Conservation (phyloP, 2,329 filamentous ascomycete species). For the Lasiodiplodia hormozganensis region DNA sequence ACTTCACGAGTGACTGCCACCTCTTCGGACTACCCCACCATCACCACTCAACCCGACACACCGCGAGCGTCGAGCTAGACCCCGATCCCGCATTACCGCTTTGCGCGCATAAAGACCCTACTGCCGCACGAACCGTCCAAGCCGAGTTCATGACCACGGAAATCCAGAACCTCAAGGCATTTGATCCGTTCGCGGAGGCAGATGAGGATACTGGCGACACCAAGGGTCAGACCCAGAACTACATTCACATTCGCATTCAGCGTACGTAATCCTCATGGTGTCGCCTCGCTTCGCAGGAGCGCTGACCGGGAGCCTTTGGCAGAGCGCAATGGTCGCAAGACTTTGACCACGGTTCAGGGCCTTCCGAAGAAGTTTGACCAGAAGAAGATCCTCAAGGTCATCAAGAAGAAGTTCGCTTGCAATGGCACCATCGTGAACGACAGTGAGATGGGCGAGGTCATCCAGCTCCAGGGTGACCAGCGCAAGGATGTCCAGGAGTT, state of each 20-base stretch:
- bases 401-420: slow-evolving; percentile 99
- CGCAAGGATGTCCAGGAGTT: slow-evolving; percentile 99
- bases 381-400: slow-evolving; percentile 99
- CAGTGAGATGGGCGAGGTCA: slow-evolving; percentile 97
- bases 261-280: slow-evolving; percentile 67
- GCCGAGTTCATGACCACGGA: slow-evolving; percentile 29
- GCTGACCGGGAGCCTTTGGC: slow-evolving; percentile 51
- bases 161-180: slow-evolving; percentile 46
- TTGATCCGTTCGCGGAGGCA: slow-evolving; percentile 99
- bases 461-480: slow-evolving; percentile 99
- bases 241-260: slow-evolving; percentile 99
- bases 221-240: slow-evolving; percentile 88
- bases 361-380: slow-evolving; percentile 98
- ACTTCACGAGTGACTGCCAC: slow-evolving; percentile 10
- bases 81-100: not conserved
- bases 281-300: slow-evolving; percentile 12
- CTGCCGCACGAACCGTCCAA: slow-evolving; percentile 9
- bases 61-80: slow-evolving; percentile 2
- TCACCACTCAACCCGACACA: slow-evolving; percentile 2
- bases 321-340: slow-evolving; percentile 99
- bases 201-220: slow-evolving; percentile 98
- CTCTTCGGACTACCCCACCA: slow-evolving; percentile 18
- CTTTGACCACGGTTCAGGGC: slow-evolving; percentile 98
- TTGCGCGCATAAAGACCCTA: slow-evolving; percentile 4
- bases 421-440: slow-evolving; percentile 99